Evolutionary conservation across 2,329 filamentous ascomycete genomes (phyloP), one percentile per base, ranked within the genome.

Genomic region (Acrodontium crateriforme): DNA sequence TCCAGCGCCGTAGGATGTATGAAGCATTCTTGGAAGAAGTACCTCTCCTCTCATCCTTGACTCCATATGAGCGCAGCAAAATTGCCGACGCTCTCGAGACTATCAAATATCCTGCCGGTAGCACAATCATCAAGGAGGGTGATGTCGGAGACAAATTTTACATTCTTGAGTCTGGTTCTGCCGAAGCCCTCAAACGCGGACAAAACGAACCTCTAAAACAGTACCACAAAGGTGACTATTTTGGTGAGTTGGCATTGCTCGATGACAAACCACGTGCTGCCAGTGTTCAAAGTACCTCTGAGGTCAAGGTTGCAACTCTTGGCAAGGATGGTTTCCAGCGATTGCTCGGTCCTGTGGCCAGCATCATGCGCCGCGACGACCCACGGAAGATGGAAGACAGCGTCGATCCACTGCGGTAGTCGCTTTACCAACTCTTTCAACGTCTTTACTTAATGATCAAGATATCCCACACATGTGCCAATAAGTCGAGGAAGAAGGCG

Each of bases 11-110:
- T 44, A 80, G 87, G 47, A 87, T 95, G 76, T 95, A 95, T 58
- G 89, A 98, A 59, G 82, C 75, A 43, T 95, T 98, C 64, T 67
- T 98, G 13, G 85, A 92, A 53, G 84, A 93, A 52, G 89, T 95
- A 2, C 82, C 83, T 0, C 67, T 95, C 16, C 70, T 98, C 15
- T 69, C 77, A 3, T 76, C 73, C 13, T 68, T 98, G 31, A 92
- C 85, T 24, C 69, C 80, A 0, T 95, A 95, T 55, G 89, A 98
- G 60, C 77, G 89, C 33, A 83, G 82, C 49, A 98, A 98, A 65
- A 94, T 98, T 53, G 87, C 89, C 36, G 89, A 95, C 57, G 87
- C 89, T 2, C 66, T 98, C 31, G 85, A 95, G 54, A 89, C 85
- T 7, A 74, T 78, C 53, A 94, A 92, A 49, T 92, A 78, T 52